These are phyloP conservation scores for Candida quercuum DNA, from an alignment of 805 yeast species.

Conservation along the genomic window DNA sequence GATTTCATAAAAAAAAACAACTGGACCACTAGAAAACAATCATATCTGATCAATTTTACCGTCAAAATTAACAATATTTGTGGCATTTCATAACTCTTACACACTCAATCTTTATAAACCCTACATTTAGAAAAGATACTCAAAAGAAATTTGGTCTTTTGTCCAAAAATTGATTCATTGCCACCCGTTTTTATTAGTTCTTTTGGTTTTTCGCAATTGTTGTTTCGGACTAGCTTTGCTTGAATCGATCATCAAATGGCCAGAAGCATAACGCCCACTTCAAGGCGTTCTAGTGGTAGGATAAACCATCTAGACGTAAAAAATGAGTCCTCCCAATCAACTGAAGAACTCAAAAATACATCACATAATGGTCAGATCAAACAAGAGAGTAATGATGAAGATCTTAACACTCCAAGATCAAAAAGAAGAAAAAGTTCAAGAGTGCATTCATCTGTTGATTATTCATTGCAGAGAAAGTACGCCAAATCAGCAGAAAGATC, in stretches of 20 bases:
- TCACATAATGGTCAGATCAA: too few species aligned
- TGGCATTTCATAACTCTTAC: neutral
- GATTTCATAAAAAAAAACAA: neutral
- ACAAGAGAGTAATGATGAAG: neutral
- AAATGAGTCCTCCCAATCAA: neutral
- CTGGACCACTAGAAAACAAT: neutral
- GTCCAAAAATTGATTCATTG: neutral
- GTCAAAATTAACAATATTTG: neutral
- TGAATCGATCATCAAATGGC: neutral
- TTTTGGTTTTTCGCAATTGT: neutral
- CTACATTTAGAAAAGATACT: too few species aligned
- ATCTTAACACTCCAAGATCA: neutral
- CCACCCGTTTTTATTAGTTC: neutral
- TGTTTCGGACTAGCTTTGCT: neutral
- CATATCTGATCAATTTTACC: neutral
- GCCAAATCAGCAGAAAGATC: neutral
- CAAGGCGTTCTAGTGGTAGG: slow-evolving; percentile 4
- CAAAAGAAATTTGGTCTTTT: neutral
- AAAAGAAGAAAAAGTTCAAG: slow-evolving; percentile 10
- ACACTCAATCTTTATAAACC: too few species aligned
- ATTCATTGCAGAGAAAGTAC: slow-evolving; percentile 4
- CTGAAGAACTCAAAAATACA: too few species aligned
- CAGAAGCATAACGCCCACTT: slow-evolving; percentile 1
- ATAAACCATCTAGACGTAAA: slow-evolving; percentile 4
- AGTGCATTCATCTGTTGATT: slow-evolving; percentile 6